A percentile compares a stretch with the other conserved stretches of the same genome.
Conservation (phyloP, 805 yeast species). For the Saccharomycopsis synnaedendra region DNA sequence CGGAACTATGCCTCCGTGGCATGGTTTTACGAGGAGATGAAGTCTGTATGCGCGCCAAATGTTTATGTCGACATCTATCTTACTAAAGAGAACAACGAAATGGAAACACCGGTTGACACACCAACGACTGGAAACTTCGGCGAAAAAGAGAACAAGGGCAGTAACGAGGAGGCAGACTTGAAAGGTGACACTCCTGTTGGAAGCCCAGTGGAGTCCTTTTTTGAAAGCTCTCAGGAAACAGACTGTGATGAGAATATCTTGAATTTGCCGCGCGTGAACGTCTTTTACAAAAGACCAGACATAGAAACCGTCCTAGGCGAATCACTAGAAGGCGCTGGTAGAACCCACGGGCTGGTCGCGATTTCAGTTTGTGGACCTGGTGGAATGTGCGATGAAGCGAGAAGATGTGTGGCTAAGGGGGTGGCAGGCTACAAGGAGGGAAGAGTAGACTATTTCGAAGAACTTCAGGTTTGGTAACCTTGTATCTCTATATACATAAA, state of each 20-base stretch:
- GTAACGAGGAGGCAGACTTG: neutral
- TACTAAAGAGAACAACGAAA: neutral
- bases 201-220: neutral
- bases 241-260: neutral
- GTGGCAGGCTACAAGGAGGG: neutral
- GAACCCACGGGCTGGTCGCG: constrained; percentile 1
- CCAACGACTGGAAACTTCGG: neutral
- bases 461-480: neutral
- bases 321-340: neutral
- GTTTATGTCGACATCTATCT: neutral
- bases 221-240: neutral
- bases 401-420: neutral
- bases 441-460: neutral
- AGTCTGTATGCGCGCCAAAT: neutral
- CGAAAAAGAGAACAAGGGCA: neutral
- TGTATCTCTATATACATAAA: neutral
- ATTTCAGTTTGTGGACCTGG: constrained; percentile 6
- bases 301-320: neutral
- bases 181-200: neutral
- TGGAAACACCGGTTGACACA: neutral
- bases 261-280: neutral
- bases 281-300: neutral
- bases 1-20: constrained; percentile 37
- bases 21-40: constrained; percentile 36
- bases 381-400: constrained; percentile 4